Conservation (phyloP, 2,329 filamentous ascomycete genomes). For the Zymoseptoria pseudotritici region DNA sequence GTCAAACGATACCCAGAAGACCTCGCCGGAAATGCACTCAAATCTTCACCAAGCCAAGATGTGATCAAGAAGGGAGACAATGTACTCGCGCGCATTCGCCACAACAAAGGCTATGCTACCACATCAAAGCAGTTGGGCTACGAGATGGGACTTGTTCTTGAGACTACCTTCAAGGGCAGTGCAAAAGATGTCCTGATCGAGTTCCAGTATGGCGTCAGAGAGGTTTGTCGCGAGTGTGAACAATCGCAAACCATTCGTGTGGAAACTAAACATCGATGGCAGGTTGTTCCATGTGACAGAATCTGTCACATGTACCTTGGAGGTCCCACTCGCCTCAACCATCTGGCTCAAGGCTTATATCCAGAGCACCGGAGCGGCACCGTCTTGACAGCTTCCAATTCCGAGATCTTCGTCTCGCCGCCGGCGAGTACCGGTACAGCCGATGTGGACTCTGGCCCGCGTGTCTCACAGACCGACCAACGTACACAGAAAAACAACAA, state of each 20-base stretch:
- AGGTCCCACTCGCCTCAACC: not conserved
- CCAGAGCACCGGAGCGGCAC: not conserved
- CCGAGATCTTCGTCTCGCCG: too few species aligned
- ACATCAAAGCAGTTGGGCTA: not conserved
- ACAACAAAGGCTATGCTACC: not conserved
- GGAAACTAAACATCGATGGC: not conserved
- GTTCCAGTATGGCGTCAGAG: not conserved
- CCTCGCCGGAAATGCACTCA: not conserved
- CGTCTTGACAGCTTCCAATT: too few species aligned
- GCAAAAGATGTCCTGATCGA: not conserved
- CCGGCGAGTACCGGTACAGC: too few species aligned
- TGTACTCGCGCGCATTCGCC: not conserved
- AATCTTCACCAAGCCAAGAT: not conserved
- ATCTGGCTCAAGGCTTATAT: not conserved
- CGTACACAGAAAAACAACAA: too few species aligned
- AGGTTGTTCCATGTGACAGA: not conserved
- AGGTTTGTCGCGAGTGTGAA: not conserved
- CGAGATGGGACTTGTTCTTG: not conserved
- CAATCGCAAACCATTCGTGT: not conserved
- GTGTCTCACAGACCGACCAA: too few species aligned
- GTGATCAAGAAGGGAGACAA: not conserved
- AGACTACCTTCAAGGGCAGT: too few species aligned
- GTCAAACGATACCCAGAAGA: not conserved
- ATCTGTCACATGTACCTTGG: not conserved
- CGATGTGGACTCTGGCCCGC: too few species aligned